Percentiles rank a stretch among this genome's conserved stretches.
These are phyloP conservation scores for Lepidium aucheri DNA, from an alignment of 345 rosid species.

Conservation along the genomic window DNA sequence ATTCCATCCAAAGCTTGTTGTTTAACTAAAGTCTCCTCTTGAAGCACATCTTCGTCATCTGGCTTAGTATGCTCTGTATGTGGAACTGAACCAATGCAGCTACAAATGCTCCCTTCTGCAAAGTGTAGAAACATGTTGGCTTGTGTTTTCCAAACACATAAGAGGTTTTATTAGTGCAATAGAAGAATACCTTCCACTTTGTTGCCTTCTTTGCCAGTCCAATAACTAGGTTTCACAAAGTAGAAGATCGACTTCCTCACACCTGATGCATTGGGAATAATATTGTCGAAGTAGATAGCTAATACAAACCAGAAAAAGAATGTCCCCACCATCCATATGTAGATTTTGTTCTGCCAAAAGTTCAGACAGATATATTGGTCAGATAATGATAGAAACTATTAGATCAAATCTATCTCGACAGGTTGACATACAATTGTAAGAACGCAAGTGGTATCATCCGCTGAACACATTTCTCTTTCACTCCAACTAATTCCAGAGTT, in stretches of 20 bases:
- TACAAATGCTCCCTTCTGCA: conserved; percentile 81
- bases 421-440: conserved; percentile 57
- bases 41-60: conserved; percentile 81
- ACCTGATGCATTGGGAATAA: conserved; percentile 73
- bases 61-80: conserved; percentile 38
- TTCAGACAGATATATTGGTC: conserved; percentile 1
- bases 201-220: conserved; percentile 85
- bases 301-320: conserved; percentile 56
- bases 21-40: conserved; percentile 66
- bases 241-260: conserved; percentile 65
- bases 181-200: conserved; percentile 46
- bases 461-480: conserved; percentile 40
- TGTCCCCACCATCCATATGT: conserved; percentile 54
- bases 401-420: not conserved
- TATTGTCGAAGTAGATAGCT: conserved; percentile 82
- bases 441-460: conserved; percentile 35
- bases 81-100: conserved; percentile 60
- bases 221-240: conserved; percentile 68
- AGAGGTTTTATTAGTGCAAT: not conserved
- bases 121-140: not conserved
- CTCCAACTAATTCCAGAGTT: conserved; percentile 74
- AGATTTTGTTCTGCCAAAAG: conserved; percentile 57
- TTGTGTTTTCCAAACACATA: not conserved
- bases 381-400: conserved; percentile 1
- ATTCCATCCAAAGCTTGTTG: conserved; percentile 34